Conservation (phyloP, 176 grass and related monocot genomes). For the Microstegium vimineum region DNA sequence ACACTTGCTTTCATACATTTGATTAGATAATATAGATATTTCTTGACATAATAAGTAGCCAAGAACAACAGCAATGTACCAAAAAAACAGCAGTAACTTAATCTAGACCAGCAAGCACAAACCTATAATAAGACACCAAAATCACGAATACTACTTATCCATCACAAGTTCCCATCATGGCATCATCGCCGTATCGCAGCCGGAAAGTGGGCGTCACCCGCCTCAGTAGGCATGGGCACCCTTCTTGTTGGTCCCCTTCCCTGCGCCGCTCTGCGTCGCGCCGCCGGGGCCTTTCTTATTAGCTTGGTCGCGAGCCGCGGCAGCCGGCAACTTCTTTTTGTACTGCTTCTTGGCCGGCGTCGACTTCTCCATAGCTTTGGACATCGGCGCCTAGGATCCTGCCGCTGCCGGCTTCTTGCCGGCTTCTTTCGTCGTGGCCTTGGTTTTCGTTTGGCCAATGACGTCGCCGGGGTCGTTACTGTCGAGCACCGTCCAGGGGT, state of each 20-base stretch:
- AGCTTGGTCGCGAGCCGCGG: not conserved
- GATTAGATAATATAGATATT: not conserved
- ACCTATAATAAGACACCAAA: not conserved
- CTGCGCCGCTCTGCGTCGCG: not conserved
- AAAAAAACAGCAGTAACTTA: not conserved
- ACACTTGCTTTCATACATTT: not conserved
- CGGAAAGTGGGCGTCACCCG: not conserved
- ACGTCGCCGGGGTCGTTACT: conserved; percentile 1
- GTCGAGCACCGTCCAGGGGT: not conserved
- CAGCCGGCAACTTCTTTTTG: not conserved
- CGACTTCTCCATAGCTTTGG: not conserved
- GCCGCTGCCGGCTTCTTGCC: not conserved
- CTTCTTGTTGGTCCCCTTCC: not conserved
- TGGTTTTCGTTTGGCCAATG: not conserved
- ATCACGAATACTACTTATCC: not conserved
- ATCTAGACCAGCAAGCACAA: not conserved
- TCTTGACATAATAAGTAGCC: not conserved
- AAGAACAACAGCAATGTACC: not conserved
- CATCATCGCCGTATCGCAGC: not conserved
- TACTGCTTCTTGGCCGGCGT: conserved; percentile 12
- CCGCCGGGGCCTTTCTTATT: not conserved
- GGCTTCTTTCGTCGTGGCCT: not conserved
- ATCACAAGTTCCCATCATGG: not conserved
- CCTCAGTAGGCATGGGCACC: not conserved
- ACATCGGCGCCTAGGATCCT: not conserved